A percentile compares a stretch with the other conserved stretches of the same genome.
Evolutionary conservation across 345 rosid genomes (phyloP).

Genomic region (Turnera subulata): DNA sequence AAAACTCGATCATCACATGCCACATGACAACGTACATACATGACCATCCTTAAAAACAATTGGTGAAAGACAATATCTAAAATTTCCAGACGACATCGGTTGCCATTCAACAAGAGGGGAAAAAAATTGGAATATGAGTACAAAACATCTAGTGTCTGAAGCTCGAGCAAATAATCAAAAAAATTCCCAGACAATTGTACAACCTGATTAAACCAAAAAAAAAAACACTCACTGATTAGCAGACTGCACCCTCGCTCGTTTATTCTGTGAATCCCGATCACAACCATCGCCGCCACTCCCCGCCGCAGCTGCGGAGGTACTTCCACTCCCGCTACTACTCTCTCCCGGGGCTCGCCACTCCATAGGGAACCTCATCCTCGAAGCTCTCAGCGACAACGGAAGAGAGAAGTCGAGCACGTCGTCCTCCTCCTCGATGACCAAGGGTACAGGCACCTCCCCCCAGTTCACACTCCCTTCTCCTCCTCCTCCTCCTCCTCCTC

Average conservation of each 20-base stretch:
- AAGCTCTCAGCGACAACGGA: slow-evolving; percentile 16
- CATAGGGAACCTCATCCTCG: slow-evolving; percentile 12
- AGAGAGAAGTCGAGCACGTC: slow-evolving; percentile 1
- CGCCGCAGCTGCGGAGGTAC: slow-evolving; percentile 20
- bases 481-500: no score
- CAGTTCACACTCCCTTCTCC: slow-evolving; percentile 15
- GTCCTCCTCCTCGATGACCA: slow-evolving; percentile 5
- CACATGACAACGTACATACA: no score
- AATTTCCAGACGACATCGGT: no score
- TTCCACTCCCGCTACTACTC: slow-evolving; percentile 36
- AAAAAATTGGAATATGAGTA: not conserved
- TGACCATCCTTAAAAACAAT: no score
- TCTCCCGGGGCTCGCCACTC: slow-evolving; percentile 44
- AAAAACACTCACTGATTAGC: slow-evolving; percentile 45
- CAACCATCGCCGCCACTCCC: slow-evolving; percentile 27
- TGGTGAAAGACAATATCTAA: no score
- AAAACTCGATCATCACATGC: not conserved
- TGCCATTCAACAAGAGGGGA: not conserved
- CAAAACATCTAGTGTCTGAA: not conserved
- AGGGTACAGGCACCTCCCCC: slow-evolving; percentile 21
- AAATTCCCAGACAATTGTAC: not conserved
- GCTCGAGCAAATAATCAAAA: not conserved
- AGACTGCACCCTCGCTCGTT: slow-evolving; percentile 75
- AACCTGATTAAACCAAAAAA: not conserved
- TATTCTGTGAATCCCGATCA: slow-evolving; percentile 40